phyloP scores from a whole-genome alignment of 129 eudicot genomes.

The Silybum marianum region DNA sequence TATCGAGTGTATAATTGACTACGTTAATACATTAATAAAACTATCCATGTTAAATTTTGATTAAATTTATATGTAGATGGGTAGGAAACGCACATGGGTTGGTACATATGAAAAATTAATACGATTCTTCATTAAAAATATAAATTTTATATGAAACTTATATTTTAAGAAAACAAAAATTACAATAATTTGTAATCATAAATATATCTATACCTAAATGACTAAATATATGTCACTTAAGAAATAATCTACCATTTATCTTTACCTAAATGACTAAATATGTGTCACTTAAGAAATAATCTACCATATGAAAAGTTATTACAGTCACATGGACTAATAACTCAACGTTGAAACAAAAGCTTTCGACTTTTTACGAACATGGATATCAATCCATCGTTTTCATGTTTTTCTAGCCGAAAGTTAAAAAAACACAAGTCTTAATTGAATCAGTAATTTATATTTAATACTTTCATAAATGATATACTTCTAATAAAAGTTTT shows the following conservation, averaged over 20 bases:
- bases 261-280: too few relatives aligned
- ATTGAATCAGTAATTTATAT: not conserved
- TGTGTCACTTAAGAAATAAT: not conserved
- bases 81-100: too few relatives aligned
- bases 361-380: not conserved
- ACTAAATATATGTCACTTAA: not conserved
- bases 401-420: too few relatives aligned
- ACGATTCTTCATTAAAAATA: not conserved
- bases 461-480: not conserved
- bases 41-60: not conserved
- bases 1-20: too few relatives aligned
- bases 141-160: not conserved
- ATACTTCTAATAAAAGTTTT: not conserved
- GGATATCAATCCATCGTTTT: not conserved
- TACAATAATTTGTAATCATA: too few relatives aligned
- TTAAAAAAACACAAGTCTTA: too few relatives aligned
- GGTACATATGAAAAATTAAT: too few relatives aligned
- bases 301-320: not conserved
- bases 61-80: not conserved
- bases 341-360: not conserved
- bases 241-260: not conserved
- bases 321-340: too few relatives aligned
- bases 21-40: not conserved
- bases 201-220: too few relatives aligned
- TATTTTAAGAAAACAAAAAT: not conserved